These are phyloP conservation scores for Aegle marmelos DNA, from an alignment of 345 rosid genomes.

Conservation along the genomic window DNA sequence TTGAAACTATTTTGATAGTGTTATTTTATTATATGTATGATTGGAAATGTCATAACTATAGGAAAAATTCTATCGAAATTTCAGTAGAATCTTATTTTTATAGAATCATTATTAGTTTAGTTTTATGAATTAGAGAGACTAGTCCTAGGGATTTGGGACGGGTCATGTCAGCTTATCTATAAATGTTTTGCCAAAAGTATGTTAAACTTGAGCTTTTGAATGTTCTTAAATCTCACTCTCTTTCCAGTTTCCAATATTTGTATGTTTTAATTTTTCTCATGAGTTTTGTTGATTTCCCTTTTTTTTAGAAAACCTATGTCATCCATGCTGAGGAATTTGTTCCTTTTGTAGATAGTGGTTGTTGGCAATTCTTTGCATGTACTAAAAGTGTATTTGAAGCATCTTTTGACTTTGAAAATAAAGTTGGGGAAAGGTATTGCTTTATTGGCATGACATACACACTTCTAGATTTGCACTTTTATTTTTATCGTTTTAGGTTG, in stretches of 20 bases:
- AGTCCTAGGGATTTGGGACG: too few species aligned
- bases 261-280: neutral
- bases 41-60: too few species aligned
- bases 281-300: neutral
- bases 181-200: neutral
- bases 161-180: neutral
- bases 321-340: slow-evolving; percentile 8
- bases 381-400: slow-evolving; percentile 58
- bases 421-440: slow-evolving; percentile 54
- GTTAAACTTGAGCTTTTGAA: neutral
- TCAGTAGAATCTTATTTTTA: too few species aligned
- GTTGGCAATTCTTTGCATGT: slow-evolving; percentile 54
- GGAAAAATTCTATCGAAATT: too few species aligned
- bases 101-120: too few species aligned
- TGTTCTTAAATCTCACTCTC: neutral
- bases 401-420: slow-evolving; percentile 44
- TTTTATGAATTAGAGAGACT: too few species aligned
- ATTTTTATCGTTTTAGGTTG: neutral
- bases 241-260: neutral
- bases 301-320: slow-evolving; percentile 2
- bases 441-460: neutral
- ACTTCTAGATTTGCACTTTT: neutral
- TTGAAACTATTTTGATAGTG: too few species aligned
- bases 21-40: too few species aligned
- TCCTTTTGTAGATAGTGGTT: slow-evolving; percentile 51